A percentile compares a stretch with the other conserved stretches of the same genome.
Evolutionary conservation across 2,329 filamentous ascomycete genomes (phyloP).

Genomic region (Ophiostoma sp.): DNA sequence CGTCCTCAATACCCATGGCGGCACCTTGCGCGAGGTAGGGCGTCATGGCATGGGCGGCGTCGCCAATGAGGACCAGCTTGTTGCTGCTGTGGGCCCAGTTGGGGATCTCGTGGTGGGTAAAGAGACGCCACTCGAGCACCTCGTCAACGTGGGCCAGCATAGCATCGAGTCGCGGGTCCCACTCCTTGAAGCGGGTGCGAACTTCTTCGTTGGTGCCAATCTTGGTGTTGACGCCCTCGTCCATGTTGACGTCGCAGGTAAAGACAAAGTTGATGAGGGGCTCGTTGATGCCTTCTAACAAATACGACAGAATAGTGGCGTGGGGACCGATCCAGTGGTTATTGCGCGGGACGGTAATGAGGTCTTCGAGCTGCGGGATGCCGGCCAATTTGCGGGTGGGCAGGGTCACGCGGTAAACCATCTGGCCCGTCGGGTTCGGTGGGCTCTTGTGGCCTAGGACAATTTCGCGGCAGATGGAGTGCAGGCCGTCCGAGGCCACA

Average conservation of each 20-base stretch:
- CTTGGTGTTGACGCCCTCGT: slow-evolving; percentile 23
- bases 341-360: slow-evolving; percentile 50
- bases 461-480: slow-evolving; percentile 25
- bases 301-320: slow-evolving; percentile 30
- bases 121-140: slow-evolving; percentile 25
- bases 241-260: slow-evolving; percentile 24
- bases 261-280: slow-evolving; percentile 28
- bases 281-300: slow-evolving; percentile 24
- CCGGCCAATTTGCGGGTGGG: slow-evolving; percentile 36
- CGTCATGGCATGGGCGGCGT: slow-evolving; percentile 52
- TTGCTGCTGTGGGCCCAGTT: slow-evolving; percentile 20
- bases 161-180: slow-evolving; percentile 25
- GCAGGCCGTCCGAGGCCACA: slow-evolving; percentile 27
- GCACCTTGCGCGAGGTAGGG: slow-evolving; percentile 51
- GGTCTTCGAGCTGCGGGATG: slow-evolving; percentile 45
- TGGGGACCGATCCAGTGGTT: slow-evolving; percentile 55
- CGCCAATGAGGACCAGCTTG: slow-evolving; percentile 48
- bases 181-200: slow-evolving; percentile 24
- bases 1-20: slow-evolving; percentile 52
- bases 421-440: slow-evolving; percentile 47
- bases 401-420: slow-evolving; percentile 52
- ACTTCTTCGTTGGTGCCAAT: slow-evolving; percentile 22
- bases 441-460: slow-evolving; percentile 28
- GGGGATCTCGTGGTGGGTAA: slow-evolving; percentile 22
- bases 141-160: slow-evolving; percentile 24